A percentile compares a stretch with the other conserved stretches of the same genome.
Conservation (phyloP, 2,329 filamentous ascomycete genomes). For the Xylariaceae sp. region DNA sequence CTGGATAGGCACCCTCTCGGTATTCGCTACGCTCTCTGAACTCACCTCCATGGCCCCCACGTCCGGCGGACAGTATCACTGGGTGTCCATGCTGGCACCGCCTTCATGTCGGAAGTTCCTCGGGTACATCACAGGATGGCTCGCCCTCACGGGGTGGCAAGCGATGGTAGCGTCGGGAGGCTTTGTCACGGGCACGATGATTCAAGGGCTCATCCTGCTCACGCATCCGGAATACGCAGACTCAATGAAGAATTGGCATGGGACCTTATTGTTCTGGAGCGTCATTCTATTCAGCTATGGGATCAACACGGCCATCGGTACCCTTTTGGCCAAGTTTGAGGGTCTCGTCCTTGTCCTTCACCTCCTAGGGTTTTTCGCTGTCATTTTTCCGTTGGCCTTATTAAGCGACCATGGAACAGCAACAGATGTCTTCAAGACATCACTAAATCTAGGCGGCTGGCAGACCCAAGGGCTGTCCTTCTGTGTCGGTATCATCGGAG, state of each 20-base stretch:
- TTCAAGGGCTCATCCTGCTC: neutral
- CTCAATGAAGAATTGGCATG: constrained; percentile 19
- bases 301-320: constrained; percentile 17
- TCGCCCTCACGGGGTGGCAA: constrained; percentile 43
- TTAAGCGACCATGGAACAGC: constrained; percentile 29
- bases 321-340: constrained; percentile 18
- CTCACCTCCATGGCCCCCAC: constrained; percentile 11
- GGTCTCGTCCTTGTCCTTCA: constrained; percentile 23
- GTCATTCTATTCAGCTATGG: constrained; percentile 9
- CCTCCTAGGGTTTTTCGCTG: constrained; percentile 35
- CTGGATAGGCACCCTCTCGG: constrained; percentile 14
- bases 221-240: neutral
- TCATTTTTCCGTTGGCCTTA: constrained; percentile 24
- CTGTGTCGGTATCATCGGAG: constrained; percentile 12
- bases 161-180: constrained; percentile 30
- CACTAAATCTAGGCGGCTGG: constrained; percentile 43
- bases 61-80: constrained; percentile 26
- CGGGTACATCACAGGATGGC: constrained; percentile 48
- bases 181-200: neutral
- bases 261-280: constrained; percentile 19
- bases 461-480: constrained; percentile 38
- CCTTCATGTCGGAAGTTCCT: constrained; percentile 43
- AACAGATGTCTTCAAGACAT: constrained; percentile 34
- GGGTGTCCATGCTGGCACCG: constrained; percentile 51
- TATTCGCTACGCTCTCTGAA: constrained; percentile 12